Base-by-base conservation (phyloP, 2,329 filamentous ascomycete genomes). In the Septoria petroselini region DNA sequence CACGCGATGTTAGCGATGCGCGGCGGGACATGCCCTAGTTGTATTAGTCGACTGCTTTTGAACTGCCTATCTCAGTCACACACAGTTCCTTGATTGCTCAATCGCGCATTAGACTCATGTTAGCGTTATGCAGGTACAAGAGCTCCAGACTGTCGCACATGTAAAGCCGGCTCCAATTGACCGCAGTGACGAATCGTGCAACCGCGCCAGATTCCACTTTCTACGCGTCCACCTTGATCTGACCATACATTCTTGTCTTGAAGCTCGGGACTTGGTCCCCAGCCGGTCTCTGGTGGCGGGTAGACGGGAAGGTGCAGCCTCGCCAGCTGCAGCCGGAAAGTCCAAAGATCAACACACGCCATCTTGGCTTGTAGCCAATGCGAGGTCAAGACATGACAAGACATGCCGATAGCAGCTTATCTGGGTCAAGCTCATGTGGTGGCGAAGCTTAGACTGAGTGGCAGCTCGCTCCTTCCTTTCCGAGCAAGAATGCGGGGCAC, bases 311-410 rank as follows among this genome's bases (percentile, higher is more conserved):
- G 5, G 23, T 27, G 23, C 23, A 5, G 23, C 23, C 5, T 27
- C 23, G 5, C 9, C 23, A 27, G 9, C 5, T 9, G 23, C 9
- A 9, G 23, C 23, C 23, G 9, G 23, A 5, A 27, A 27, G 5
- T 9, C 23, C 5, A 9, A 27, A 27, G 23, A 9, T 27, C 23
- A 9, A 27, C 23, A 33, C 17, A 21, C 34, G 29, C 3, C 3
- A 14, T 38, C 43, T 46, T 39, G 43, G 43, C 43, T 6, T 12
- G 11, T 25, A 30, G 43, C 43, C 33, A 46, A 37, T 46, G 25
- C 43, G 43, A 46, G 33, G 12, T 23, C 29, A 31, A 46, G 43
- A 46, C 31, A 34, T 47, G 25, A 47, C 43, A 47, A 47, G 43
- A 30, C 34, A 18, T 39, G 43, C 43, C 43, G 25, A 30, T 47